phyloP scores from a whole-genome alignment of 495 filamentous ascomycete species.

The Podospora bellae-mahoneyi region DNA sequence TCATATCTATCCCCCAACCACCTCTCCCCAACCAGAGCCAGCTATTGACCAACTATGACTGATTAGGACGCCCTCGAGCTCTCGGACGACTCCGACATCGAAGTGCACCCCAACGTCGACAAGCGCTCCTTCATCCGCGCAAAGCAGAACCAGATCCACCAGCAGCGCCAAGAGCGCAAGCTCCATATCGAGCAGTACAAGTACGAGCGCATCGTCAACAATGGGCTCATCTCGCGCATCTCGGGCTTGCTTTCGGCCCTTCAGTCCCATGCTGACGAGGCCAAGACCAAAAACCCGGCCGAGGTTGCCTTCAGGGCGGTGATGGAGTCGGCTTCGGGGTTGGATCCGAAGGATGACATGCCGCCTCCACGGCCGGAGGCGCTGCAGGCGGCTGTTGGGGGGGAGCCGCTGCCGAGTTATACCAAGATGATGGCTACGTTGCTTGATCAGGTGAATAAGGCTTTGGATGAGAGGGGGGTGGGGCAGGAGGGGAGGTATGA shows the following conservation, averaged over 20 bases:
- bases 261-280: conserved; percentile 62
- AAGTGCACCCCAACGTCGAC: conserved; percentile 98
- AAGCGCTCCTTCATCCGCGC: conserved; percentile 98
- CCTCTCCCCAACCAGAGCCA: not conserved
- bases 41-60: conserved; percentile 2
- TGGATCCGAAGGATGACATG: conserved; percentile 67
- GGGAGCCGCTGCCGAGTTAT: conserved; percentile 70
- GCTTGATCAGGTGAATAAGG: conserved; percentile 90
- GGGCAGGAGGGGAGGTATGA: conserved; percentile 58
- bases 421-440: conserved; percentile 93
- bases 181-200: conserved; percentile 86
- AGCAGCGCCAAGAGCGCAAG: conserved; percentile 76
- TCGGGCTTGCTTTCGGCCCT: conserved; percentile 69
- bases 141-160: conserved; percentile 95
- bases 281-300: conserved; percentile 60
- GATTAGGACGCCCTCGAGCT: conserved; percentile 82
- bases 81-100: conserved; percentile 95
- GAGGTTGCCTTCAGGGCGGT: conserved; percentile 83
- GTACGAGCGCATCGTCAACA: conserved; percentile 91
- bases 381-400: conserved; percentile 54
- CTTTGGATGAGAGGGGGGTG: conserved; percentile 64
- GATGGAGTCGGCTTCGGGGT: conserved; percentile 62
- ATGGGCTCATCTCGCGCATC: conserved; percentile 80
- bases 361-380: conserved; percentile 58
- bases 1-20: not conserved